Evolutionary conservation across 352 stramenopile genomes (phyloP), one percentile per base, ranked within the genome.

Genomic region (Pythium utonaiense): DNA sequence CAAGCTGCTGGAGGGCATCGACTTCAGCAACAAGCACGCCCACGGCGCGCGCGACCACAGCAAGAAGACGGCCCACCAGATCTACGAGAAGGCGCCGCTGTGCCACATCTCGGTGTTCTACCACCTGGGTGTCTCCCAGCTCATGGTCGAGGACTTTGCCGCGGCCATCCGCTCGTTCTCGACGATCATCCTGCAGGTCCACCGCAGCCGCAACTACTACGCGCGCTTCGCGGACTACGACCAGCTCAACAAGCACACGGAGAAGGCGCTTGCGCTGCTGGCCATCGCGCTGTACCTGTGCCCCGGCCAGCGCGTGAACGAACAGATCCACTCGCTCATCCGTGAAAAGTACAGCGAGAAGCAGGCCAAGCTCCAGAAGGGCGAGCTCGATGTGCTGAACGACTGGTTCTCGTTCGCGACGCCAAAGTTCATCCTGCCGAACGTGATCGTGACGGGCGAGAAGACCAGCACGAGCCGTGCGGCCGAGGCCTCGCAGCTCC

Each of bases 71-170:
- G 84, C 72, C 56, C 74, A 88, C 42, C 83, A 92, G 65, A 90
- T 97, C 66, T 81, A 97, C 74, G 81, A 94, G 50, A 93, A 91
- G 60, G 91, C 97, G 41, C 93, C 98, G 45, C 73, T 83, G 24
- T 97, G 91, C 60, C 88, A 98, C 60, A 75, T 99, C 17, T 98
- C 91, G 54, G 77, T 99, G 31, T 94, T 97, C 54, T 99, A 99
- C 78, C 97, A 99, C 88, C 93, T 97, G 57, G 96, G 97, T 24
- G 96, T 99, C 36, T 87, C 89, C 13, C 97, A 98, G 77, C 81
- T 99, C 65, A 98, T 99, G 96, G 79, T 99, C 45, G 84, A 97
- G 69, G 89, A 98, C 58, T 98, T 99, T 81, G 89, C 95, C 49
- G 92, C 97, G 50, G 89, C 96, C 14, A 89, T 93, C 53, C 83